phyloP scores from a whole-genome alignment of 169 alveolate species.

The Perkinsus marinus region DNA sequence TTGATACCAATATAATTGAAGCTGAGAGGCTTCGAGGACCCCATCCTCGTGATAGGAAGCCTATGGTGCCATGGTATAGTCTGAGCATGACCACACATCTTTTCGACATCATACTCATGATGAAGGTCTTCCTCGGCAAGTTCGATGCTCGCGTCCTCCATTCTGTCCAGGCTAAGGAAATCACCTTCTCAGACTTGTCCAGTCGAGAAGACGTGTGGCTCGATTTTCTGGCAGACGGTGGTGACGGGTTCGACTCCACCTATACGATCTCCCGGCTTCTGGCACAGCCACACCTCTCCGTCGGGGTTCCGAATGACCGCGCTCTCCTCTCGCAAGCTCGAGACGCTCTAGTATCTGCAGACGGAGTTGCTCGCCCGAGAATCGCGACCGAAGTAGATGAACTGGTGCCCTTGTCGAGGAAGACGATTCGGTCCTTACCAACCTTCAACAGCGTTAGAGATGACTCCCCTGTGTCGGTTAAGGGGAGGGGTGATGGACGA shows the following conservation, averaged over 20 bases:
- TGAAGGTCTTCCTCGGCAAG: not conserved
- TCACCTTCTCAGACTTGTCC: not conserved
- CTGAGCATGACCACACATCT: not conserved
- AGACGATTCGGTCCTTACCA: not conserved
- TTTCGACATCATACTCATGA: not conserved
- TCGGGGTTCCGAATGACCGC: not conserved
- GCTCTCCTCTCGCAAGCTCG: not conserved
- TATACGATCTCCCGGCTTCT: constrained; percentile 1
- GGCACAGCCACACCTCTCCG: constrained; percentile 1
- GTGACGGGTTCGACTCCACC: constrained; percentile 1
- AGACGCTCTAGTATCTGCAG: not conserved
- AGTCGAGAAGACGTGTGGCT: not conserved
- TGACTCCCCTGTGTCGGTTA: not conserved
- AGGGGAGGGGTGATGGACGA: not conserved
- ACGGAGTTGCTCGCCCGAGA: not conserved
- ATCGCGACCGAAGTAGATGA: not conserved
- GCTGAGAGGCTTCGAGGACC: not conserved
- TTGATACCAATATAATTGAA: not conserved
- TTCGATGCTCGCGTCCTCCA: not conserved
- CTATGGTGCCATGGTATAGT: constrained; percentile 6
- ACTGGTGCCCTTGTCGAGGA: not conserved
- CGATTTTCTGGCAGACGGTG: constrained; percentile 4
- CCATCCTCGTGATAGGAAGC: not conserved
- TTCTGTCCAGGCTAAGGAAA: not conserved
- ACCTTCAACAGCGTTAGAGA: not conserved